These are phyloP conservation scores for Pharus latifolius DNA, from an alignment of 176 grass and related monocot species.

Conservation along the genomic window DNA sequence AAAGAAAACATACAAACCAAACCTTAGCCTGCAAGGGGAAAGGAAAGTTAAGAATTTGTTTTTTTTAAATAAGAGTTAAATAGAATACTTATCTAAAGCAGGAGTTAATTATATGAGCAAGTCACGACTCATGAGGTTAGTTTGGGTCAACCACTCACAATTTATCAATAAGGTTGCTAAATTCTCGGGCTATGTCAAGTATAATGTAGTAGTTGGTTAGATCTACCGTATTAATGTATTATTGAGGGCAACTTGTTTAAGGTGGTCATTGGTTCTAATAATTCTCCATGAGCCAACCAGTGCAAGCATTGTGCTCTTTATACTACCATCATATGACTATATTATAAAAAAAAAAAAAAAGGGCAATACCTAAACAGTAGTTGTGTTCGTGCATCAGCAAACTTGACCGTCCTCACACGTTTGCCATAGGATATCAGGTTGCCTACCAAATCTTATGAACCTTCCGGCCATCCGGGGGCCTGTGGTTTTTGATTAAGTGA, in stretches of 20 bases:
- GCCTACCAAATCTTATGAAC: background rate
- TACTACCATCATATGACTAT: background rate
- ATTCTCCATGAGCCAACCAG: background rate
- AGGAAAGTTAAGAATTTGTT: too few species aligned
- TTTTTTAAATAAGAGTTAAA: too few species aligned
- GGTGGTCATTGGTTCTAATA: background rate
- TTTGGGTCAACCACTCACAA: background rate
- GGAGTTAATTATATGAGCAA: background rate
- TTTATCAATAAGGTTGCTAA: background rate
- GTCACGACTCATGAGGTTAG: background rate
- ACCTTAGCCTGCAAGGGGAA: too few species aligned
- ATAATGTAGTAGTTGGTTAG: slow-evolving; percentile 16
- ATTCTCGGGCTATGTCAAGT: background rate
- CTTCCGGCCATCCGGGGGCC: too few species aligned
- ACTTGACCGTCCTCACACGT: slow-evolving; percentile 3
- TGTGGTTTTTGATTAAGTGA: too few species aligned
- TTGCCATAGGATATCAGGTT: slow-evolving; percentile 4
- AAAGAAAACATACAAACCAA: too few species aligned
- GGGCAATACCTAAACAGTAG: slow-evolving; percentile 7
- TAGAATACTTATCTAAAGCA: too few species aligned
- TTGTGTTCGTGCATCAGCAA: slow-evolving; percentile 14
- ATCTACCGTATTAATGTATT: background rate
- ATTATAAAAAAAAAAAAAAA: slow-evolving; percentile 3
- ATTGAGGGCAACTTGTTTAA: background rate
- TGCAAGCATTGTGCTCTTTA: background rate